phyloP scores from a whole-genome alignment of 441 rosid genomes.

The Gossypium aridum region DNA sequence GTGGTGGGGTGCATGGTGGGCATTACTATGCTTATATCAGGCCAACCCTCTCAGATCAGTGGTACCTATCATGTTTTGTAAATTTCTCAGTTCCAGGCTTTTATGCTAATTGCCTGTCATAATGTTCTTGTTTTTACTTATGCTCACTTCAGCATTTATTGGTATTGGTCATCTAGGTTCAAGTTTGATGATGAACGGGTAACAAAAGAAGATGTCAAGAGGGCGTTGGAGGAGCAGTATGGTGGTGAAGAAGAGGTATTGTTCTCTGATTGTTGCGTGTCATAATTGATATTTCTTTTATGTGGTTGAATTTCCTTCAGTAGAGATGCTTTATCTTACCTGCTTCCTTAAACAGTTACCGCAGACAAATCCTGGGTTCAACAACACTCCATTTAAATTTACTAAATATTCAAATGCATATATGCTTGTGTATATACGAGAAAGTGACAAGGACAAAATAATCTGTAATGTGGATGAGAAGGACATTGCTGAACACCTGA shows the following conservation, averaged over 20 bases:
- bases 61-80: conserved; percentile 27
- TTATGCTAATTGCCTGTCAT: not conserved
- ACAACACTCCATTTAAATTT: conserved; percentile 60
- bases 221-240: conserved; percentile 68
- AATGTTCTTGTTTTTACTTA: not conserved
- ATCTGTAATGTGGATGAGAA: conserved; percentile 65
- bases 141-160: not conserved
- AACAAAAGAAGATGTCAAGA: conserved; percentile 56
- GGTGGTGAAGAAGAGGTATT: conserved; percentile 72
- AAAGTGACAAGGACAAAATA: conserved; percentile 67
- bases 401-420: conserved; percentile 70
- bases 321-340: conserved; percentile 4
- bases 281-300: not conserved
- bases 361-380: conserved; percentile 63
- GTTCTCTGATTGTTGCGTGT: conserved; percentile 7
- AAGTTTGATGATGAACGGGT: conserved; percentile 68
- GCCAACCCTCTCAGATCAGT: conserved; percentile 65
- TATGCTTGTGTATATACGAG: conserved; percentile 77
- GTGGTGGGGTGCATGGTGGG: conserved; percentile 82
- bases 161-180: conserved; percentile 32
- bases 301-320: not conserved
- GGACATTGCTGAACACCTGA: conserved; percentile 67
- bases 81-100: not conserved
- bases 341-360: conserved; percentile 40
- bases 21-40: conserved; percentile 75